Evolutionary conservation across 768 basidiomycete genomes (phyloP).

Genomic region (Boletus huronensis): DNA sequence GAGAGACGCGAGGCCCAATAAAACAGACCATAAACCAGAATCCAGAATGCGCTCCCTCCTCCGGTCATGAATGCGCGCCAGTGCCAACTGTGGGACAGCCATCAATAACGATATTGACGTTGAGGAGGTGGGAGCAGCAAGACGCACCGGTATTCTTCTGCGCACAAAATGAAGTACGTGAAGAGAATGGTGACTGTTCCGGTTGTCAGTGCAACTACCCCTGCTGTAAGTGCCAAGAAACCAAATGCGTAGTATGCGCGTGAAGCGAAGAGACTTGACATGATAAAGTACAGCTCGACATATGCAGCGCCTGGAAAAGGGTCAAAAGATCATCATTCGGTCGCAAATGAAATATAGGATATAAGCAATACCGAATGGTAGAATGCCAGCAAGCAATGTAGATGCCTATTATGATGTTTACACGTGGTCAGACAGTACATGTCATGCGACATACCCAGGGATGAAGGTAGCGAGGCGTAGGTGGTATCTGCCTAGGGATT

Average conservation of each 20-base stretch:
- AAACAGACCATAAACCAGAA: constrained; percentile 83
- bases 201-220: constrained; percentile 79
- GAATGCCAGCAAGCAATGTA: constrained; percentile 80
- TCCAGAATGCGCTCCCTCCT: constrained; percentile 90
- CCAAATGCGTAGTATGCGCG: constrained; percentile 96
- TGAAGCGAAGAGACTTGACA: constrained; percentile 89
- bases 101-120: constrained; percentile 1
- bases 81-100: constrained; percentile 68
- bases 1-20: constrained; percentile 87
- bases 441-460: constrained; percentile 57
- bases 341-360: background rate
- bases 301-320: constrained; percentile 77
- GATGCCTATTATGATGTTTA: constrained; percentile 46
- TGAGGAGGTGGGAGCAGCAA: background rate
- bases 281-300: constrained; percentile 89
- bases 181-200: constrained; percentile 89
- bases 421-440: constrained; percentile 1
- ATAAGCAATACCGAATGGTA: constrained; percentile 72
- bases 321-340: background rate
- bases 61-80: constrained; percentile 94
- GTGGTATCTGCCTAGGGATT: constrained; percentile 96
- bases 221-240: constrained; percentile 84
- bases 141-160: constrained; percentile 85
- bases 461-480: constrained; percentile 75
- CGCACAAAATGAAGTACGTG: constrained; percentile 88